Conservation (phyloP, 2,329 filamentous ascomycete genomes). For the Pyrenochaeta sp. region DNA sequence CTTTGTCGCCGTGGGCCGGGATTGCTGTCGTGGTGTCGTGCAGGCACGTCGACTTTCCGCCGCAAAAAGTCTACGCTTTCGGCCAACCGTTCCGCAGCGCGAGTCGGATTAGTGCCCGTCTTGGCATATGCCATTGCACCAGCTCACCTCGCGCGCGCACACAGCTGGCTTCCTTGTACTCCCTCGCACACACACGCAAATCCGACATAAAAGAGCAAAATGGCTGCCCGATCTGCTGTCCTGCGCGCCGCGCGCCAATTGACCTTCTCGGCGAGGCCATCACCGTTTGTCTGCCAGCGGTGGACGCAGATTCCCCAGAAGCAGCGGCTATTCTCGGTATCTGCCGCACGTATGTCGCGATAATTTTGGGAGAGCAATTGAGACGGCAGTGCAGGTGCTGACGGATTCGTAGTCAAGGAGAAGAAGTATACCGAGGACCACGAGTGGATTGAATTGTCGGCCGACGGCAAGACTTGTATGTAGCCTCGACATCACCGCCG, state of each 20-base stretch:
- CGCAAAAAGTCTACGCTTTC: slow-evolving; percentile 30
- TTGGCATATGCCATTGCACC: slow-evolving; percentile 13
- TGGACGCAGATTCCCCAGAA: slow-evolving; percentile 30
- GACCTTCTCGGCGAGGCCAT: slow-evolving; percentile 33
- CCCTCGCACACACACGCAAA: slow-evolving; percentile 7
- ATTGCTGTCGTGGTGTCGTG: slow-evolving; percentile 6
- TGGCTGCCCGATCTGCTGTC: slow-evolving; percentile 45
- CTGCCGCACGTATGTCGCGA: slow-evolving; percentile 38
- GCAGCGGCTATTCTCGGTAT: slow-evolving; percentile 50
- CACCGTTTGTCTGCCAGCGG: slow-evolving; percentile 31
- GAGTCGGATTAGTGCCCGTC: slow-evolving; percentile 2
- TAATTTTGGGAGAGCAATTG: slow-evolving; percentile 8
- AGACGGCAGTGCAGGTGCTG: slow-evolving; percentile 12
- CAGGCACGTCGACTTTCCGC: slow-evolving; percentile 15
- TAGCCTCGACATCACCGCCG: slow-evolving; percentile 7
- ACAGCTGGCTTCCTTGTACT: slow-evolving; percentile 12
- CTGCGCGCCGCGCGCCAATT: slow-evolving; percentile 46
- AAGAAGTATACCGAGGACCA: slow-evolving; percentile 97
- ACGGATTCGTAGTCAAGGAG: slow-evolving; percentile 59
- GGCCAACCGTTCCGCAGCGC: slow-evolving; percentile 25
- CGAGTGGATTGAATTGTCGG: slow-evolving; percentile 93
- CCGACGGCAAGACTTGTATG: slow-evolving; percentile 79
- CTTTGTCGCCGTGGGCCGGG: too few species aligned
- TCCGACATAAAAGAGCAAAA: slow-evolving; percentile 25
- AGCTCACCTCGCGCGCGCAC: slow-evolving; percentile 9